Evolutionary conservation across 176 grass and related monocot species (phyloP), one percentile per base, ranked within the genome.

Genomic region (Bonia amplexicaulis): DNA sequence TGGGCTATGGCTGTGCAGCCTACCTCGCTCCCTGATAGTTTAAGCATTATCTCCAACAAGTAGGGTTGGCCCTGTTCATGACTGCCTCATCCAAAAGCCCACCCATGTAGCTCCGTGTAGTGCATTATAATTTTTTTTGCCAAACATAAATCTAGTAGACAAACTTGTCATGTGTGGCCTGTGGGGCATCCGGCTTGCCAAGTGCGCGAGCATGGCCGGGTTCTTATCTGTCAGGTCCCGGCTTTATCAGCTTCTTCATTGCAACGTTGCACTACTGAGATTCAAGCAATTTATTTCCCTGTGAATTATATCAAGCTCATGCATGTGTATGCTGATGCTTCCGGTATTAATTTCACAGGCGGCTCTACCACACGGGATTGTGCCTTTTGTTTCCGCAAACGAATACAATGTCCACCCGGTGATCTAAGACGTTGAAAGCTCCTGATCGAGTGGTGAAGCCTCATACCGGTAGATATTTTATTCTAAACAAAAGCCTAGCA

Each of bases 331-430:
- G 6, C 31, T 82, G 31, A 73, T 58, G 22, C 55, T 72, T 78
- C 27, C 19, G n/a, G 8, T 51, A 6, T 66, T 27, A 40, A 76
- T 88, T 69, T 69, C 27, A 41, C 74, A 98, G 96, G 96, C 96
- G 26, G 93, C 96, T 26, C 93, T 98, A 66, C 96, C 96, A 20
- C 96, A 98, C 86, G 96, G 96, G 22, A 98, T 98, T 3, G 96
- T 98, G 9, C 96, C 96, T 39, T 98, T 98, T 69, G 96, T 98
- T 22, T 98, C 95, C 76, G 91, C 93, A 9, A 98, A 98, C 74
- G 96, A 98, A 69, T 98, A 98, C 69, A 98, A 93, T 54, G 87
- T 98, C 47, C 93, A 95, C 69, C 93, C 96, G 14, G 54, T 48
- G 12, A 48, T 48, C 33, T 35, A 14, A 12, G 3, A 12, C 12